A percentile compares a stretch with the other conserved stretches of the same genome.
These are phyloP conservation scores for Spergularia bocconei DNA, from an alignment of 148 eudicot species.

Conservation along the genomic window DNA sequence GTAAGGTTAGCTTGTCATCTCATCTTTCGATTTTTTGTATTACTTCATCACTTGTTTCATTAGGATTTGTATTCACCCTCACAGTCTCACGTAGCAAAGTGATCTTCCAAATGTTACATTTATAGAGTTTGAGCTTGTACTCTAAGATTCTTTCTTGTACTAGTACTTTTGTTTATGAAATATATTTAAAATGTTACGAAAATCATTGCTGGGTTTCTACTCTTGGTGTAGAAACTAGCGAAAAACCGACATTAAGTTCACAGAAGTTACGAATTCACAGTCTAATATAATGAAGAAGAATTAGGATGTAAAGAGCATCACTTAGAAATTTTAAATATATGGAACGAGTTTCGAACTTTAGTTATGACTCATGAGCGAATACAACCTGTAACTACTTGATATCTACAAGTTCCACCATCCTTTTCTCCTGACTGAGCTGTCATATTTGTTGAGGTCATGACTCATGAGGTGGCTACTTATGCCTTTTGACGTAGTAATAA, in stretches of 20 bases:
- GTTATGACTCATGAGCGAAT: background rate
- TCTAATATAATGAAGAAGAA: too few relatives aligned
- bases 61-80: conserved; percentile 15
- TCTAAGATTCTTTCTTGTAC: background rate
- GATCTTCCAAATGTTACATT: conserved; percentile 9
- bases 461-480: too few relatives aligned
- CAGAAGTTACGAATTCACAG: too few relatives aligned
- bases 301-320: too few relatives aligned
- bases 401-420: too few relatives aligned
- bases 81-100: background rate
- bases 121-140: background rate
- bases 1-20: conserved; percentile 20
- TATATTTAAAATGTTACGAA: background rate
- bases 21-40: conserved; percentile 8
- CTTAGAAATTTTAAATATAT: background rate
- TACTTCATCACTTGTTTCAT: conserved; percentile 12
- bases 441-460: too few relatives aligned
- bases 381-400: too few relatives aligned
- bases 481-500: background rate
- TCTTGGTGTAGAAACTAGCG: too few relatives aligned
- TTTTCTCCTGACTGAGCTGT: too few relatives aligned
- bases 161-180: background rate
- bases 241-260: too few relatives aligned
- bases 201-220: too few relatives aligned
- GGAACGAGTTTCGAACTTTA: background rate